Evolutionary conservation across 306 rosid species (phyloP).

Genomic region (Senna tora): DNA sequence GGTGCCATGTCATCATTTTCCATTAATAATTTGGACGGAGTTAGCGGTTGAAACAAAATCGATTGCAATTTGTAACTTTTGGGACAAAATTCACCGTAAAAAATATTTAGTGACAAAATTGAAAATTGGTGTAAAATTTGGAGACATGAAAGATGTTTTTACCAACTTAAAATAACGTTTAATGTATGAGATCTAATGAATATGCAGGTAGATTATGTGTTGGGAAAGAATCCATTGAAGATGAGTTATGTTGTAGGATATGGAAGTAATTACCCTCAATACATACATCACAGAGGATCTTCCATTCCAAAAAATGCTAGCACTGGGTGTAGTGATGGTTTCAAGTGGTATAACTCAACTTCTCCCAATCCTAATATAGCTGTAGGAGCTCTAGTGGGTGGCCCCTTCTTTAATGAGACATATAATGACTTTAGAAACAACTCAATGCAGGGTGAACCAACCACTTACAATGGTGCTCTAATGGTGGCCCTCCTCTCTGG

Average conservation of each 20-base stretch:
- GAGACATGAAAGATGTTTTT: no score
- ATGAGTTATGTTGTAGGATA: constrained; percentile 74
- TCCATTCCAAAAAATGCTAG: constrained; percentile 63
- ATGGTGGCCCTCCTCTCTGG: constrained; percentile 69
- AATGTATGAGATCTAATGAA: not conserved
- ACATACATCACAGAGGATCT: constrained; percentile 71
- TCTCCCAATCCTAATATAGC: constrained; percentile 64
- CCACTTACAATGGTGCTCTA: constrained; percentile 62
- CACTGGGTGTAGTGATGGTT: constrained; percentile 66
- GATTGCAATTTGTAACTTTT: no score
- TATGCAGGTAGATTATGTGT: constrained; percentile 62
- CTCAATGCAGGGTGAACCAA: constrained; percentile 68
- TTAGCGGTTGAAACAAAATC: no score
- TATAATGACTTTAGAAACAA: constrained; percentile 60
- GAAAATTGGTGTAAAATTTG: no score
- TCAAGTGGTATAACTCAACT: constrained; percentile 55
- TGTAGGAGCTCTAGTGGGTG: constrained; percentile 73
- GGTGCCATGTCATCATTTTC: no score
- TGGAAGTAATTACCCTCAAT: constrained; percentile 57
- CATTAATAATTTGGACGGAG: no score
- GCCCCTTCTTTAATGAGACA: constrained; percentile 67
- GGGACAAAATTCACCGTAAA: no score
- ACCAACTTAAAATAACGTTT: not conserved
- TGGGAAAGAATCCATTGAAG: constrained; percentile 59
- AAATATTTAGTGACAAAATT: no score